A percentile compares a stretch with the other conserved stretches of the same genome.
Conservation (phyloP, 2,329 filamentous ascomycete species). For the Beauveria rudraprayagi region DNA sequence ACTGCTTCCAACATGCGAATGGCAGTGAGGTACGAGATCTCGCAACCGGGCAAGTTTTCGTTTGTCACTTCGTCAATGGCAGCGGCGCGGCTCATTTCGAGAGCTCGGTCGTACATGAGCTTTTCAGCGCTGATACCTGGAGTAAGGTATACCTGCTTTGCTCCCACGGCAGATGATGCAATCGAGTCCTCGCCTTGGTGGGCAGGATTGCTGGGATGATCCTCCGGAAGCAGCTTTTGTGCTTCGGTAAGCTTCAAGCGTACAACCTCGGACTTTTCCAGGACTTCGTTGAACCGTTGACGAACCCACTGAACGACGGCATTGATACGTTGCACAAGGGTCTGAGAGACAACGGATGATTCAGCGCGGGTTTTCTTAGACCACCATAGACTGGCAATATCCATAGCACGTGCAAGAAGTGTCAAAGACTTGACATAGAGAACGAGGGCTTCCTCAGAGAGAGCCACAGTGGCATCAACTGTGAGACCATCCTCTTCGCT, state of each 20-base stretch:
- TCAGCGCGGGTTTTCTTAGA: slow-evolving; percentile 65
- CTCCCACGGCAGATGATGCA: slow-evolving; percentile 50
- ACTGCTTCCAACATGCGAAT: slow-evolving; percentile 94
- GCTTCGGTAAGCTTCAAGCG: slow-evolving; percentile 78
- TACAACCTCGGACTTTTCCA: slow-evolving; percentile 95
- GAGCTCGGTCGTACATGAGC: slow-evolving; percentile 92
- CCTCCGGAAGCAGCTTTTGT: slow-evolving; percentile 72
- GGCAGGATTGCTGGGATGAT: slow-evolving; percentile 78
- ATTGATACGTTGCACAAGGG: slow-evolving; percentile 67
- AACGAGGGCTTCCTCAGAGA: slow-evolving; percentile 91
- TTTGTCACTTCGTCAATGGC: slow-evolving; percentile 95
- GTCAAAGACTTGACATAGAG: slow-evolving; percentile 92
- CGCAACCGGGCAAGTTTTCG: slow-evolving; percentile 78
- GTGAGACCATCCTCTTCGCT: slow-evolving; percentile 70
- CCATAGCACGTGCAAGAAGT: slow-evolving; percentile 87
- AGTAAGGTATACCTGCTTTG: slow-evolving; percentile 75
- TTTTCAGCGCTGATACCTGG: slow-evolving; percentile 90
- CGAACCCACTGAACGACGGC: slow-evolving; percentile 94
- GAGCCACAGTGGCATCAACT: slow-evolving; percentile 70
- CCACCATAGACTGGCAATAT: slow-evolving; percentile 93
- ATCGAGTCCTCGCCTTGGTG: slow-evolving; percentile 59
- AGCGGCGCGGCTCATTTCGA: slow-evolving; percentile 92
- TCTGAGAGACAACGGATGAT: slow-evolving; percentile 36
- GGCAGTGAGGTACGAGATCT: slow-evolving; percentile 87
- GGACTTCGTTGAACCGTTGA: slow-evolving; percentile 87